A percentile compares a stretch with the other conserved stretches of the same genome.
Conservation (phyloP, 345 rosid genomes). For the Angophora floribunda region DNA sequence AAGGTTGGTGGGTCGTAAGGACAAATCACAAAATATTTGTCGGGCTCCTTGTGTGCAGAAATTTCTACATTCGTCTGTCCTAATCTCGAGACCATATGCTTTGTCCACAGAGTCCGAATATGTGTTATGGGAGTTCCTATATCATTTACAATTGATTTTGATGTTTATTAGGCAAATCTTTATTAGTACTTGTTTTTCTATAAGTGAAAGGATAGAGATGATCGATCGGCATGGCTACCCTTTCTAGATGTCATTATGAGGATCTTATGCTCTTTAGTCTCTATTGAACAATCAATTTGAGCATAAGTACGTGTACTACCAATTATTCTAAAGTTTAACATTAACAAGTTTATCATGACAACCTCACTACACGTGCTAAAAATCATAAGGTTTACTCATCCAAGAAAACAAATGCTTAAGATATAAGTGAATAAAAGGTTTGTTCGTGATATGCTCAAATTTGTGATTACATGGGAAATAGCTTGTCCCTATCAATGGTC, state of each 20-base stretch:
- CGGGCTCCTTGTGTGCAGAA: neutral
- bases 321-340: too few species aligned
- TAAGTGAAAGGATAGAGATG: neutral
- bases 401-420: neutral
- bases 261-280: neutral
- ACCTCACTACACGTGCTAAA: neutral
- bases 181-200: neutral
- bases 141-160: neutral
- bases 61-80: too few species aligned
- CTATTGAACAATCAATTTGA: too few species aligned
- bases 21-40: neutral
- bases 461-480: neutral
- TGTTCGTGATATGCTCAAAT: neutral
- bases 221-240: neutral
- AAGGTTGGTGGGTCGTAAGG: neutral
- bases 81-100: neutral
- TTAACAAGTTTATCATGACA: neutral
- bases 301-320: rapidly evolving
- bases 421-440: neutral
- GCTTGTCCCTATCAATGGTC: neutral
- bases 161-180: neutral
- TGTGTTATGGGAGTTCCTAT: neutral
- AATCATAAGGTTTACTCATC: rapidly evolving
- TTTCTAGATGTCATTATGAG: neutral
- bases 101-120: neutral